Conservation (phyloP, 192 early-diverging fungal species). For the Rhizophagus clarus region DNA sequence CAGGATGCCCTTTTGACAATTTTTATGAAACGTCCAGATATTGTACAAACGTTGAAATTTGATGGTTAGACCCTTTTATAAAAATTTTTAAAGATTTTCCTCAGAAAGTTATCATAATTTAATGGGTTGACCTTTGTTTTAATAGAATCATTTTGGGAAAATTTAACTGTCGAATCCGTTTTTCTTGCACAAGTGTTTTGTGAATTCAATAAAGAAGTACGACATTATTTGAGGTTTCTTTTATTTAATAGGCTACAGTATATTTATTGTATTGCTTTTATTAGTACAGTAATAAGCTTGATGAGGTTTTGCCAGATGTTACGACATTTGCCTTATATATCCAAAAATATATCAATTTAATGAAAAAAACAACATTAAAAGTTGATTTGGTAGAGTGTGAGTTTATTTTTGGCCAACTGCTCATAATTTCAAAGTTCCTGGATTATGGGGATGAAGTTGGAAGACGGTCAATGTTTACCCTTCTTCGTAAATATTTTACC, state of each 20-base stretch:
- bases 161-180: constrained; percentile 53
- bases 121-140: too few relatives aligned
- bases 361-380: constrained; percentile 48
- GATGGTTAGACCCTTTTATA: too few relatives aligned
- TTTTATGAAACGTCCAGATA: too few relatives aligned
- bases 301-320: constrained; percentile 70
- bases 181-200: constrained; percentile 51
- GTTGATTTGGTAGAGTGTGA: constrained; percentile 53
- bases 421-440: constrained; percentile 73
- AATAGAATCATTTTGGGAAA: constrained; percentile 57
- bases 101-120: too few relatives aligned
- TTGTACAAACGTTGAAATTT: constrained; percentile 61
- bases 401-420: constrained; percentile 72
- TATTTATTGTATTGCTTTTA: constrained; percentile 44
- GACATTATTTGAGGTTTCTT: constrained; percentile 15
- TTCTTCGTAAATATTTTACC: constrained; percentile 60
- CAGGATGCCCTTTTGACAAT: constrained; percentile 66
- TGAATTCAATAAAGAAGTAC: constrained; percentile 47
- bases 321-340: constrained; percentile 57
- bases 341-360: constrained; percentile 55
- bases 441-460: constrained; percentile 93
- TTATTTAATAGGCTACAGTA: neutral
- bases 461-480: constrained; percentile 74
- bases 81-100: too few relatives aligned
- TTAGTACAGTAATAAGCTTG: constrained; percentile 64